Base-by-base conservation (phyloP, 257 asterid species). In the Mentha longifolia region DNA sequence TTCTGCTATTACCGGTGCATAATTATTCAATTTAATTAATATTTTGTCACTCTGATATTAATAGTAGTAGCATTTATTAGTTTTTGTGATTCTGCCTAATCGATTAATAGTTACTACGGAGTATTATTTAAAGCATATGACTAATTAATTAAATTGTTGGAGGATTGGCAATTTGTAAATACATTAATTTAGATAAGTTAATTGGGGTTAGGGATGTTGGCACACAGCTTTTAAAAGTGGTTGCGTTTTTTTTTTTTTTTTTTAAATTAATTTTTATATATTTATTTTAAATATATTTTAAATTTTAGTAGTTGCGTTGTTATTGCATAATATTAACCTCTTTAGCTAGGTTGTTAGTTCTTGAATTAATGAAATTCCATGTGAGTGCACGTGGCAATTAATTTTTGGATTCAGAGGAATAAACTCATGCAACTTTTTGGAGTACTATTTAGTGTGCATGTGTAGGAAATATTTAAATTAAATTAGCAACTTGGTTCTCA, bases 191-290 rank as follows among this genome's bases (percentile, higher is more conserved):
- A 28, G 41, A 49, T 13, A 15, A 37, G 37, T 25, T 61, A 72
- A 51, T 14, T 72, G 52, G 56, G 52, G 65, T 20, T 72, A 37
- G 75, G 74, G 66, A 56, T 70, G 67, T 45, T 71, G 7, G 20
- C 20, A 37, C 70, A 41, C 63, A 50, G 4, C 6, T 37, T 35
- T 50, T 1, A 6, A 45, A 45, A 2, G 16, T 46, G 46, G 42
- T 71, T 12, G 61, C 17, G 41, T 19, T 71, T n/a, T n/a, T n/a
- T n/a, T n/a, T n/a, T n/a, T n/a, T n/a, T n/a, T n/a, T n/a, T n/a
- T n/a, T n/a, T n/a, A n/a, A n/a, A n/a, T n/a, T n/a, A n/a, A n/a
- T n/a, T n/a, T n/a, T n/a, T n/a, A n/a, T n/a, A n/a, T n/a, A n/a
- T n/a, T n/a, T n/a, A n/a, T n/a, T n/a, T n/a, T n/a, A n/a, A n/a